phyloP scores from a whole-genome alignment of 306 rosid genomes.

The Boehmeria nivea region DNA sequence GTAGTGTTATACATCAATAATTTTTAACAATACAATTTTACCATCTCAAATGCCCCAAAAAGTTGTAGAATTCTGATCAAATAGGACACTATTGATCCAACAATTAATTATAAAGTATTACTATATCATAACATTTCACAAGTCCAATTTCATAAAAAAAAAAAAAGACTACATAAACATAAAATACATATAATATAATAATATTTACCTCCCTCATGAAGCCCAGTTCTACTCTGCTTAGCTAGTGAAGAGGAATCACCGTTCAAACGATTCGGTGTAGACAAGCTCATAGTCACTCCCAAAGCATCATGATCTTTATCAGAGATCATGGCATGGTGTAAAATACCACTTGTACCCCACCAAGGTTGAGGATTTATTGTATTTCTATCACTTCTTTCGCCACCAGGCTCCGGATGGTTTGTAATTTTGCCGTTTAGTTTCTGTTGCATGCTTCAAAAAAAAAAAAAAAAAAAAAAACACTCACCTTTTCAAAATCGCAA shows the following conservation, averaged over 20 bases:
- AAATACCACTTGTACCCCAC: conserved; percentile 16
- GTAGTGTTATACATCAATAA: too few relatives aligned
- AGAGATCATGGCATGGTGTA: conserved; percentile 19
- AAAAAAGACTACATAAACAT: too few relatives aligned
- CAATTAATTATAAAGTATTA: too few relatives aligned
- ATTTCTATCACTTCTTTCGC: neutral
- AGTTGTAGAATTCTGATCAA: neutral
- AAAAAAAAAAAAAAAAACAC: neutral
- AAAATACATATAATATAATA: neutral
- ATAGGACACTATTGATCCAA: neutral
- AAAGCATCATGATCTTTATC: neutral
- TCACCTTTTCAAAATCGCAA: neutral
- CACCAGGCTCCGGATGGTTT: conserved; percentile 8
- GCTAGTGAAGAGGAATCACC: conserved; percentile 14
- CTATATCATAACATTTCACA: too few relatives aligned
- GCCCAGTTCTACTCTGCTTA: neutral
- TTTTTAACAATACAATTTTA: too few relatives aligned
- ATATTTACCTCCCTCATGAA: conserved; percentile 10
- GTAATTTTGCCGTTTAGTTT: conserved; percentile 4
- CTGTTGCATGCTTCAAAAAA: conserved; percentile 21
- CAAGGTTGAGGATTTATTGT: conserved; percentile 18
- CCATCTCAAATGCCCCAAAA: too few relatives aligned
- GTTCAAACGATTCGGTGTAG: conserved; percentile 8
- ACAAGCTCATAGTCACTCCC: conserved; percentile 14
- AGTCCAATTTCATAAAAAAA: too few relatives aligned